A percentile compares a stretch with the other conserved stretches of the same genome.
Evolutionary conservation across 345 rosid genomes (phyloP).

Genomic region (Populus euphratica): DNA sequence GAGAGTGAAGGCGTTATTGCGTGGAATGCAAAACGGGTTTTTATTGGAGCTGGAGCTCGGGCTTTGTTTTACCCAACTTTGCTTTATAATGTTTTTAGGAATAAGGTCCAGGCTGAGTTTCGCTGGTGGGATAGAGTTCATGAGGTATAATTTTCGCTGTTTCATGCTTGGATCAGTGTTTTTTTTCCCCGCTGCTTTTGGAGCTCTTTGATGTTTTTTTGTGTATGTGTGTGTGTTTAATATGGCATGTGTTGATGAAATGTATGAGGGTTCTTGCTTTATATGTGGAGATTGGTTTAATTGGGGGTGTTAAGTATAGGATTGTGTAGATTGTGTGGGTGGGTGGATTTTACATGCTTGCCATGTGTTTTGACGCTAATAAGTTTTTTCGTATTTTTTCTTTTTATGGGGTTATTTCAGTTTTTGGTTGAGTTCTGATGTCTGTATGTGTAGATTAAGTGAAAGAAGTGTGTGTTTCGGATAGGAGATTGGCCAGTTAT

Average conservation of each 20-base stretch:
- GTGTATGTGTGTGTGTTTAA: neutral
- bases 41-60: constrained; percentile 93
- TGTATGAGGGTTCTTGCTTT: neutral
- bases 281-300: neutral
- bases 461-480: neutral
- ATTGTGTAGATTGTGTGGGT: neutral
- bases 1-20: constrained; percentile 20
- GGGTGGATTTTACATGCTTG: neutral
- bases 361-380: neutral
- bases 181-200: neutral
- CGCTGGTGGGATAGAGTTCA: constrained; percentile 96
- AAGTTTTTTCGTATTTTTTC: neutral
- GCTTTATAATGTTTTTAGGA: constrained; percentile 88
- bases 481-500: neutral
- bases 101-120: constrained; percentile 78
- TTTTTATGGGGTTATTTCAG: neutral
- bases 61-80: constrained; percentile 87
- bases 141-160: constrained; percentile 45
- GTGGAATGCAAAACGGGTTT: constrained; percentile 55
- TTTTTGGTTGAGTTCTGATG: neutral
- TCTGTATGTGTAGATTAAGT: neutral
- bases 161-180: neutral
- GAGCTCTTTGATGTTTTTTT: neutral
- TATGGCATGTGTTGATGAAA: neutral
- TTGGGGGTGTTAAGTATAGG: neutral